Percentiles rank a stretch among this genome's conserved stretches.
These are phyloP conservation scores for Apophysomyces trapeziformis DNA, from an alignment of 371 early-diverging fungal genomes.

Conservation along the genomic window DNA sequence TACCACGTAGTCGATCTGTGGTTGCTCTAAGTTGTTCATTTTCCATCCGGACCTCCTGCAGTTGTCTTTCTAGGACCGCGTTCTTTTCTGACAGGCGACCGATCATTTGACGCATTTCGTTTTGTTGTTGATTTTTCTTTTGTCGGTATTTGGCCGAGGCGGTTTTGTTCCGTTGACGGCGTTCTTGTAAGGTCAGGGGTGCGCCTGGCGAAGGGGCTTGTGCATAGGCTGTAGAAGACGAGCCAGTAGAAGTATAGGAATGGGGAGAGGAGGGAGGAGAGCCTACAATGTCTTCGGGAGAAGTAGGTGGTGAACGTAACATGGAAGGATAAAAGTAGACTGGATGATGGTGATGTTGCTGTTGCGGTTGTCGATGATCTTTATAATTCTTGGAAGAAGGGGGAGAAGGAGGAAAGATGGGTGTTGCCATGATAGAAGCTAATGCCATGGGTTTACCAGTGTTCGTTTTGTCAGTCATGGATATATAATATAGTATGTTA, in stretches of 20 bases:
- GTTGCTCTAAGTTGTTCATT: conserved; percentile 52
- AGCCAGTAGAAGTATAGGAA: conserved; percentile 8
- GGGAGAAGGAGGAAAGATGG: conserved; percentile 28
- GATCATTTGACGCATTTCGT: conserved; percentile 64
- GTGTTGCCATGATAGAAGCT: conserved; percentile 39
- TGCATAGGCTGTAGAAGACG: conserved; percentile 8
- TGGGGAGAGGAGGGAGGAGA: conserved; percentile 34
- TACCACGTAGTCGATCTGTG: conserved; percentile 58
- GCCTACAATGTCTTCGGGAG: conserved; percentile 35
- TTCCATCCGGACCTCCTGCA: conserved; percentile 57
- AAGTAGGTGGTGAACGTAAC: conserved; percentile 41
- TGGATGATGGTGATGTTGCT: neutral
- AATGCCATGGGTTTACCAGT: conserved; percentile 36
- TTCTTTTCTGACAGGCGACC: conserved; percentile 54
- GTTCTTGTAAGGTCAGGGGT: conserved; percentile 56
- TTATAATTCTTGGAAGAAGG: conserved; percentile 21
- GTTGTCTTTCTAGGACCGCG: conserved; percentile 52
- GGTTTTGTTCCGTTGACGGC: conserved; percentile 64
- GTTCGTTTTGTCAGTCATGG: conserved; percentile 5
- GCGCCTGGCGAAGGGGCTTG: conserved; percentile 7
- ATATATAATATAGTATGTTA: neutral
- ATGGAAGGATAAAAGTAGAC: conserved; percentile 3
- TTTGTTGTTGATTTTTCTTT: conserved; percentile 65
- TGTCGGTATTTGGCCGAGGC: conserved; percentile 70
- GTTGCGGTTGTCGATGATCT: conserved; percentile 20